Evolutionary conservation across 257 asterid species (phyloP).

Genomic region (Gentiana straminea): DNA sequence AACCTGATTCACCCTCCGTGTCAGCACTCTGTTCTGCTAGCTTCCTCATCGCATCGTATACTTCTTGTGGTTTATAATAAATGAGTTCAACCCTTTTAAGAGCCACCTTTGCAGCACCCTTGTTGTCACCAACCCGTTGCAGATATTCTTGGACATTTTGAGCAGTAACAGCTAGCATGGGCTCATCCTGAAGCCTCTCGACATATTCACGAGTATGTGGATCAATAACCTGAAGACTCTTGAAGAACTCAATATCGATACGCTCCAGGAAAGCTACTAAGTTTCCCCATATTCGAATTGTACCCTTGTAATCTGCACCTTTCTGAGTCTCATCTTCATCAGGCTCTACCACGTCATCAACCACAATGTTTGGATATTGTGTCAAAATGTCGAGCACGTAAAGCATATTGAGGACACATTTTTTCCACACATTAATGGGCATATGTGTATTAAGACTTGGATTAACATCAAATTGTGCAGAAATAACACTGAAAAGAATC

Average conservation of each 20-base stretch:
- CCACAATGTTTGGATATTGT: slow-evolving; percentile 75
- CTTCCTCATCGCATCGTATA: slow-evolving; percentile 89
- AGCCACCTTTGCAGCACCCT: slow-evolving; percentile 93
- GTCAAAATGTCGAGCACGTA: slow-evolving; percentile 64
- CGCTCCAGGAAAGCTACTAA: slow-evolving; percentile 84
- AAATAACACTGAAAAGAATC: slow-evolving; percentile 79
- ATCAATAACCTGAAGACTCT: slow-evolving; percentile 91
- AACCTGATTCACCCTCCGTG: slow-evolving; percentile 32
- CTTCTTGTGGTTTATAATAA: slow-evolving; percentile 93
- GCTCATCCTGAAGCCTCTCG: slow-evolving; percentile 90
- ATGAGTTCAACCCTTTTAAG: slow-evolving; percentile 85
- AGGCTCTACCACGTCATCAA: slow-evolving; percentile 81
- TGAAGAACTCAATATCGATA: slow-evolving; percentile 78
- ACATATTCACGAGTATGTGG: slow-evolving; percentile 94
- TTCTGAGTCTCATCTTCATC: slow-evolving; percentile 93
- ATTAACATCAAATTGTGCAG: slow-evolving; percentile 90
- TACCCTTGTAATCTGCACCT: slow-evolving; percentile 57
- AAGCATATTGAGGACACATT: slow-evolving; percentile 67
- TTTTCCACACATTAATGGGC: slow-evolving; percentile 97
- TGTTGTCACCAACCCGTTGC: slow-evolving; percentile 48
- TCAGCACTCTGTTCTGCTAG: slow-evolving; percentile 53
- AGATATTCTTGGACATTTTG: slow-evolving; percentile 82
- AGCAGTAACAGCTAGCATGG: slow-evolving; percentile 68
- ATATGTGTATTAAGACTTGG: slow-evolving; percentile 79
- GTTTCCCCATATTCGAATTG: slow-evolving; percentile 90